Conservation (phyloP, 2,329 filamentous ascomycete genomes). For the Colletotrichum lupini region DNA sequence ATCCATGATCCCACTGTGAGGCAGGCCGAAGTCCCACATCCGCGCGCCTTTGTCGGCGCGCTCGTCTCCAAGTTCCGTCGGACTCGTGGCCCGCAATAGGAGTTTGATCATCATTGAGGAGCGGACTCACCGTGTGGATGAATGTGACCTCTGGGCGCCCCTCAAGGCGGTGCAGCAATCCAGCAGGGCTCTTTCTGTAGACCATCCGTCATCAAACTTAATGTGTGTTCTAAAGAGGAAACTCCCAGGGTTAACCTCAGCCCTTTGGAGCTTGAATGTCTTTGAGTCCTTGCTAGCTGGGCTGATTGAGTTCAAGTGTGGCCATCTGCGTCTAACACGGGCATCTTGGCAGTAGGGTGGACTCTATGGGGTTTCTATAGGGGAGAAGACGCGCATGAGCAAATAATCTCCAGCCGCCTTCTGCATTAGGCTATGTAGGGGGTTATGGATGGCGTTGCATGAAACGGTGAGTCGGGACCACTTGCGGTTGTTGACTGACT, state of each 20-base stretch:
- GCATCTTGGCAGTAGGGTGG: constrained; percentile 1
- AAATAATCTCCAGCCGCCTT: background rate
- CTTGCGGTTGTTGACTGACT: constrained; percentile 25
- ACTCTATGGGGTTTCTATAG: background rate
- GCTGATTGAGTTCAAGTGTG: constrained; percentile 7
- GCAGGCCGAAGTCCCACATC: background rate
- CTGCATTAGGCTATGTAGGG: background rate
- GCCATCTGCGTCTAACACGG: constrained; percentile 16
- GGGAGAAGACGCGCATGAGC: constrained; percentile 3
- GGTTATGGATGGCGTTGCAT: constrained; percentile 20
- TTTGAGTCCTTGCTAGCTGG: constrained; percentile 12
- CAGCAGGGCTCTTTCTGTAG: background rate
- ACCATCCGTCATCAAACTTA: constrained; percentile 18
- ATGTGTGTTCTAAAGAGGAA: background rate
- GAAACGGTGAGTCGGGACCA: constrained; percentile 26
- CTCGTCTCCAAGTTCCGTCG: background rate
- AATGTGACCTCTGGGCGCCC: constrained; percentile 31
- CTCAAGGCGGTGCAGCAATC: constrained; percentile 24
- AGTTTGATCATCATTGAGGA: constrained; percentile 27
- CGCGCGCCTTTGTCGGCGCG: background rate
- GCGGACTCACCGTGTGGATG: constrained; percentile 17
- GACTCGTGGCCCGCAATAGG: constrained; percentile 1
- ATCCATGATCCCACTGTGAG: constrained; percentile 10
- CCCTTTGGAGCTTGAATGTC: constrained; percentile 16
- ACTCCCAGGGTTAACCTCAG: constrained; percentile 12